A percentile compares a stretch with the other conserved stretches of the same genome.
Evolutionary conservation across 352 stramenopile species (phyloP).

Genomic region (Globisporangium spiculum): DNA sequence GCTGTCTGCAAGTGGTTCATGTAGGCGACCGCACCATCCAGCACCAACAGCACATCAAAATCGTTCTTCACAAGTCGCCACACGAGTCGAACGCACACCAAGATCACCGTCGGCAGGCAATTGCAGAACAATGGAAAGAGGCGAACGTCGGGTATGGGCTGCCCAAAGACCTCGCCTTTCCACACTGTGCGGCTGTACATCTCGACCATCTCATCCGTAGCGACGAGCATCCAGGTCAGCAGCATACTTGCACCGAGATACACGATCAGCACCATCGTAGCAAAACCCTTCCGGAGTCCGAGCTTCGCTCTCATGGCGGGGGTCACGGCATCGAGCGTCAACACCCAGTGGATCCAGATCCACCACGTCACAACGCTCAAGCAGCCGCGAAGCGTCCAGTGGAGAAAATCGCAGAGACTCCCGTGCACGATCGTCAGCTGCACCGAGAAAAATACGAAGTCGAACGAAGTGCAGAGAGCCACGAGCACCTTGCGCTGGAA

Average conservation of each 20-base stretch:
- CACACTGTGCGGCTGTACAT: conserved; percentile 24
- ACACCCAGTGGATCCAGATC: conserved; percentile 27
- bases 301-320: conserved; percentile 20
- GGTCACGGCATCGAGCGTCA: conserved; percentile 26
- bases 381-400: conserved; percentile 14
- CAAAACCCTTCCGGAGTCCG: conserved; percentile 3
- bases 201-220: conserved; percentile 15
- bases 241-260: not conserved
- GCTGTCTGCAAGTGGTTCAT: conserved; percentile 10
- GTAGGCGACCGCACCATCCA: conserved; percentile 26
- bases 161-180: not conserved
- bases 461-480: conserved; percentile 23
- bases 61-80: conserved; percentile 19
- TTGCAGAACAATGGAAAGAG: conserved; percentile 27
- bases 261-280: conserved; percentile 9
- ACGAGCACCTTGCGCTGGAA: conserved; percentile 18
- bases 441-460: conserved; percentile 33
- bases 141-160: conserved; percentile 12
- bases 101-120: conserved; percentile 13
- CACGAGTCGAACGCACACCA: conserved; percentile 23
- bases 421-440: conserved; percentile 21
- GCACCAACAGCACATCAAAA: conserved; percentile 21
- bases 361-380: conserved; percentile 11
- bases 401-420: conserved; percentile 27
- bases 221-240: conserved; percentile 5